These are phyloP conservation scores for Anisogramma anomala DNA, from an alignment of 2,329 filamentous ascomycete species.

Conservation along the genomic window DNA sequence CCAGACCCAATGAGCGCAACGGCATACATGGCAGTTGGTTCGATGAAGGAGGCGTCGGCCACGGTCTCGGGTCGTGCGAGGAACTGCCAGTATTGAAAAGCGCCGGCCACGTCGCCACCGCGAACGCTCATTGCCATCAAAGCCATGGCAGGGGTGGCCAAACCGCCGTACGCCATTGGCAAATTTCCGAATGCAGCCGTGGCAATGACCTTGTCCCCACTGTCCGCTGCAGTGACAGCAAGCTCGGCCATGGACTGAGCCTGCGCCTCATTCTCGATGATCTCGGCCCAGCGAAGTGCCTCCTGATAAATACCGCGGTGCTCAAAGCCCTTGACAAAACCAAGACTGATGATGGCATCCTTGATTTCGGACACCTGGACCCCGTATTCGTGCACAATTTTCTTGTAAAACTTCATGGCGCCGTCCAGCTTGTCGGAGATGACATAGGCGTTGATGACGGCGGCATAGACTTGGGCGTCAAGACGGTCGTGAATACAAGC, in stretches of 20 bases:
- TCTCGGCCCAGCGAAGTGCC: constrained; percentile 61
- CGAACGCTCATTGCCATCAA: constrained; percentile 81
- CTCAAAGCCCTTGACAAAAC: constrained; percentile 69
- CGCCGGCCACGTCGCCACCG: constrained; percentile 63
- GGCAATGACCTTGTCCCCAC: constrained; percentile 58
- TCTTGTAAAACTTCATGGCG: constrained; percentile 74
- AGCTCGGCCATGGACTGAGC: constrained; percentile 59
- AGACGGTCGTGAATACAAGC: constrained; percentile 57
- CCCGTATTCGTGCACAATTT: constrained; percentile 55
- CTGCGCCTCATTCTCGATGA: constrained; percentile 47
- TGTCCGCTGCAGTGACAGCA: constrained; percentile 68
- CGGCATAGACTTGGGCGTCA: constrained; percentile 77
- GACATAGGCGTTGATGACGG: constrained; percentile 84
- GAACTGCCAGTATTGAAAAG: constrained; percentile 69
- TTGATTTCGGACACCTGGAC: constrained; percentile 52
- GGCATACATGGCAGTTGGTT: constrained; percentile 82
- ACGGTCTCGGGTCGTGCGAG: constrained; percentile 52
- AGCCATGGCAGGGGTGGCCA: constrained; percentile 57
- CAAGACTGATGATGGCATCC: constrained; percentile 58
- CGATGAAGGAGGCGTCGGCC: constrained; percentile 57
- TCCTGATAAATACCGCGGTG: constrained; percentile 58
- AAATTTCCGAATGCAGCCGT: constrained; percentile 53
- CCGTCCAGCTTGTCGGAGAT: constrained; percentile 68
- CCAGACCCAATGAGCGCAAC: constrained; percentile 79
- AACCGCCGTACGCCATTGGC: constrained; percentile 35